Evolutionary conservation across 345 rosid genomes (phyloP).

Genomic region (Eucalyptus fibrosa): DNA sequence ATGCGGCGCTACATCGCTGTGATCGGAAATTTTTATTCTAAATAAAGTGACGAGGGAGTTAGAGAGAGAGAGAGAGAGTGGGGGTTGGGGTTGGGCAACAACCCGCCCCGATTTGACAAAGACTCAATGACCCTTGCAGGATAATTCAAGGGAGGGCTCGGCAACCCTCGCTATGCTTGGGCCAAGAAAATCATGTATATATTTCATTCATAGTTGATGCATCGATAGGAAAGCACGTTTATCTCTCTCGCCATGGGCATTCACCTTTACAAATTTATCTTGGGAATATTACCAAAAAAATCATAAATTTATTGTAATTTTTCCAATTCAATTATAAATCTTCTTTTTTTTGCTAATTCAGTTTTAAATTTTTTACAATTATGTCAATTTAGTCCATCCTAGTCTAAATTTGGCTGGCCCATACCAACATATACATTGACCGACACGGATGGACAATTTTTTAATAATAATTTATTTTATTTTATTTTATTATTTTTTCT

Average conservation of each 20-base stretch:
- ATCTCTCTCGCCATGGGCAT: neutral
- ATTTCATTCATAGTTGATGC: neutral
- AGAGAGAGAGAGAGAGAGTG: too few species aligned
- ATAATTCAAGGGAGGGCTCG: too few species aligned
- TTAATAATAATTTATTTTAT: too few species aligned
- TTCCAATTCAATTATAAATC: too few species aligned
- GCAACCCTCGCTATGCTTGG: neutral
- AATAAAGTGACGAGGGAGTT: neutral
- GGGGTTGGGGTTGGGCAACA: neutral
- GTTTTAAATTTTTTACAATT: fast-evolving
- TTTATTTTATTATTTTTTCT: too few species aligned
- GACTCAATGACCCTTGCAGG: neutral
- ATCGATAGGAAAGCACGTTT: neutral
- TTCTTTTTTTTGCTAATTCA: too few species aligned
- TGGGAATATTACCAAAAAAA: too few species aligned
- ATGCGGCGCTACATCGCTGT: neutral
- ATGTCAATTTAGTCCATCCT: fast-evolving
- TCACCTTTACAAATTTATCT: neutral
- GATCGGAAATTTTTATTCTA: neutral
- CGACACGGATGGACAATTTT: fast-evolving
- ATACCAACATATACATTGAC: fast-evolving
- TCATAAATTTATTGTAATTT: fast-evolving
- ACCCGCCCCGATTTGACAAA: neutral
- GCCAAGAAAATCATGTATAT: neutral
- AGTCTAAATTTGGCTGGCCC: fast-evolving